Evolutionary conservation across 2,329 filamentous ascomycete species (phyloP), one percentile per base, ranked within the genome.

Genomic region (Ambrosiella cleistominuta): DNA sequence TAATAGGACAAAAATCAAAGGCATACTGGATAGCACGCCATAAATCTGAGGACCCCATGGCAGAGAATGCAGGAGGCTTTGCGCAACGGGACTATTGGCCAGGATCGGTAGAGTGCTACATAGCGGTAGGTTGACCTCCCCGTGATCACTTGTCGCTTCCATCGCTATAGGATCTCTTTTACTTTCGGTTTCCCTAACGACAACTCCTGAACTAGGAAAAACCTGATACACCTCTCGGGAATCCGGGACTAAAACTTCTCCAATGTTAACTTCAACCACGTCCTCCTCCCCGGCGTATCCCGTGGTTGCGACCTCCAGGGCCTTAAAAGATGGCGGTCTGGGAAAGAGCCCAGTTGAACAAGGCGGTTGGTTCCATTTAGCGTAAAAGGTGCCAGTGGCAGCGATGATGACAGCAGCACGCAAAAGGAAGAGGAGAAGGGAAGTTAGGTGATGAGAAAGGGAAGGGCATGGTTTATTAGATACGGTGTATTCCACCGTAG

Each of bases 401-500:
- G 77, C 67, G 62, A 74, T 63, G 59, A 70, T 61, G 45, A 75
- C 63, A 17, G 70, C 62, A 37, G 77, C 60, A 39, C 76, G 73
- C 38, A 72, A 55, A 58, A 74, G 64, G 60, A 74, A 65, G 42
- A 77, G 69, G 50, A 75, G 62, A 50, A 68, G 61, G 55, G 75
- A 68, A 17, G 77, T 66, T 39, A 76, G 62, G 45, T 73, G 75
- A 6, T 77, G 70, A 1, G 75, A 65, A 13, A 77, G 61, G 0
- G 76, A 77, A 3, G 71, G 67, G 0, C 72, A 70, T 0, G 86
- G 81, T 50, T 82, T 80, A 60, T 90, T 96, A 40, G 90, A 93
- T 58, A 96, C 87, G 37, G 86, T 94, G 75, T 91, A 97, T 63
- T 87, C 85, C 67, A 87, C 83, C n/a, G 93, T 95, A 2, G 89